Evolutionary conservation across 176 grass and related monocot genomes (phyloP).

Genomic region (Triticum timopheevii): DNA sequence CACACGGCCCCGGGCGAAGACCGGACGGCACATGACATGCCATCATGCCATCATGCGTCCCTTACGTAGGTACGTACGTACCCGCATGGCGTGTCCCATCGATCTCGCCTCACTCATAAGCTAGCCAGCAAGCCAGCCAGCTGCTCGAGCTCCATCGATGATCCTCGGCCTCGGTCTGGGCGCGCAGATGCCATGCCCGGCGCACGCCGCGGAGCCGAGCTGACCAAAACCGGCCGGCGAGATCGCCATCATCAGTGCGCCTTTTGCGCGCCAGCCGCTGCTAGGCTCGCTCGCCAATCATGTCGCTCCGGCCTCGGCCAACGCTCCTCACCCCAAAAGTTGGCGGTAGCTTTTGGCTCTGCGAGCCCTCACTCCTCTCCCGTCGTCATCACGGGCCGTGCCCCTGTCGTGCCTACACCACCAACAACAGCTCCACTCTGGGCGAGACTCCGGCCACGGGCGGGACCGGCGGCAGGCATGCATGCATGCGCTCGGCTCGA

Average conservation of each 20-base stretch:
- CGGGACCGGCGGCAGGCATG: neutral
- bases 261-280: neutral
- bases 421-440: neutral
- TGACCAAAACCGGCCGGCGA: neutral
- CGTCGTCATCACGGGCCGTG: slow-evolving; percentile 24
- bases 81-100: too few relatives aligned
- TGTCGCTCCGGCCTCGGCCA: neutral
- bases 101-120: too few relatives aligned
- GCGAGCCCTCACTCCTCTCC: neutral
- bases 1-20: too few relatives aligned
- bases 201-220: neutral
- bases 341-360: neutral
- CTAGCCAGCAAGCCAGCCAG: too few relatives aligned
- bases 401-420: neutral
- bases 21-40: too few relatives aligned
- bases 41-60: too few relatives aligned
- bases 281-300: neutral
- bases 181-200: too few relatives aligned
- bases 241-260: neutral
- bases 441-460: neutral
- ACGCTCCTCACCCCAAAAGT: neutral
- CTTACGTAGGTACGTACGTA: too few relatives aligned
- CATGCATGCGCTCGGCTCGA: neutral
- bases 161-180: neutral
- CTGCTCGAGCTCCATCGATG: too few relatives aligned